A percentile compares a stretch with the other conserved stretches of the same genome.
Evolutionary conservation across 2,329 filamentous ascomycete genomes (phyloP).

Genomic region (Ascomycota sp.): DNA sequence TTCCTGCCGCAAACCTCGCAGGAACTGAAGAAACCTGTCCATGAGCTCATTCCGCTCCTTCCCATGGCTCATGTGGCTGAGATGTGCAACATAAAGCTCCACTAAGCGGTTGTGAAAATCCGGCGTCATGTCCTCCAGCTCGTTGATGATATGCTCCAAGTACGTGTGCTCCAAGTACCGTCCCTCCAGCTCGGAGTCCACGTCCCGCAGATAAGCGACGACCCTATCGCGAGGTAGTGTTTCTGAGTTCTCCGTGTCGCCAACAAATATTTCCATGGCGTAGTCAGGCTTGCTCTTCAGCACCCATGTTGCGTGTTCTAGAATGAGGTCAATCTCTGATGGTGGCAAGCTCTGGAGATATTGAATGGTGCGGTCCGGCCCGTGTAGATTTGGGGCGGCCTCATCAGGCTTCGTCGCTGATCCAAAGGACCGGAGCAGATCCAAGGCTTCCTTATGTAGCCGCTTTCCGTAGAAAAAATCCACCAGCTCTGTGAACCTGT

Average conservation of each 20-base stretch:
- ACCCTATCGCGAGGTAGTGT: conserved; percentile 59
- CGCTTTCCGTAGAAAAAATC: conserved; percentile 94
- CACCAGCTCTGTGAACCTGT: conserved; percentile 81
- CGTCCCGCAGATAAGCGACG: conserved; percentile 45
- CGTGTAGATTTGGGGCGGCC: conserved; percentile 38
- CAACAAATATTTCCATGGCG: conserved; percentile 82
- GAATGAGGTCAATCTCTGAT: conserved; percentile 69
- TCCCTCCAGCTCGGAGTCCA: conserved; percentile 51
- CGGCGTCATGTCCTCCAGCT: conserved; percentile 62
- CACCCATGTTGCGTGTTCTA: conserved; percentile 83
- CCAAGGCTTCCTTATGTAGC: conserved; percentile 67
- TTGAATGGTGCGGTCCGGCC: conserved; percentile 60
- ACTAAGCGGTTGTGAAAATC: conserved; percentile 75
- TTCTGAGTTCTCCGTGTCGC: conserved; percentile 87
- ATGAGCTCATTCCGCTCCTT: conserved; percentile 34
- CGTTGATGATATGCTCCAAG: conserved; percentile 72
- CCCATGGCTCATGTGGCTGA: conserved; percentile 19
- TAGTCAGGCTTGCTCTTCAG: conserved; percentile 46
- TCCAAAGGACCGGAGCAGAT: conserved; percentile 63
- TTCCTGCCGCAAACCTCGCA: conserved; percentile 46
- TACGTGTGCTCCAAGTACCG: conserved; percentile 83
- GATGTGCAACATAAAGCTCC: conserved; percentile 41
- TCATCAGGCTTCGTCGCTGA: conserved; percentile 28
- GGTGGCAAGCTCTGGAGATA: conserved; percentile 81
- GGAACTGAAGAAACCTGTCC: conserved; percentile 47